Base-by-base conservation (phyloP, 2,329 filamentous ascomycete genomes). In the Apiospora aurea region DNA sequence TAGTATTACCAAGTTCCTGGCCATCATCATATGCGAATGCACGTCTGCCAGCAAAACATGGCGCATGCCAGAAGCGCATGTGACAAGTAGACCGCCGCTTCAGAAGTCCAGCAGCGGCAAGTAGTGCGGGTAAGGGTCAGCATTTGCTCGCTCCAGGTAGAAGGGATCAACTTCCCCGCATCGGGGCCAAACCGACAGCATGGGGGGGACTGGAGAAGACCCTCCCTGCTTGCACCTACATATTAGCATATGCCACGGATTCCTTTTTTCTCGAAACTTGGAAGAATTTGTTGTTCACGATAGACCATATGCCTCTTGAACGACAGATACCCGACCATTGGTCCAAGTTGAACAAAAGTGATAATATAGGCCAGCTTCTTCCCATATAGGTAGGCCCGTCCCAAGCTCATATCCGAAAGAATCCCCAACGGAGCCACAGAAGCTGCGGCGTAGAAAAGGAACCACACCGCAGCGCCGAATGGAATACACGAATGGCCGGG, bases 151-250 rank as follows among this genome's bases (percentile, higher is more conserved):
- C 51, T 29, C 26, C 51, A 34, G 29, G 53, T 29, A 13, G 53
- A 7, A 21, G 16, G 44, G 53, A 64, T 41, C 57, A 64, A n/a
- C 57, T 64, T 41, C 57, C 57, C 57, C 57, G 57, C 57, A 64
- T 64, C 57, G 57, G 57, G 34, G 57, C 18, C 34, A 64, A 7
- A 41, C 29, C 53, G 53, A 61, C 53, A 38, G 29, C 8, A 38
- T 41, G 57, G 57, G 21, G 57, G 41, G 41, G 26, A n/a, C 53
- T 61, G 53, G 53, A 61, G 53, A 8, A 64, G 29, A 41, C 57
- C 57, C 57, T 64, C 10, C 57, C 10, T 61, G 53, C 53, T 38
- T 61, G 51, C 26, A 8, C 34, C 34, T 61, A 8, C 34, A 21
- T 61, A 16, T 11, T 6, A 21, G 34, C 34, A 34, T 11, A 24